Evolutionary conservation across 2,329 filamentous ascomycete genomes (phyloP), one percentile per base, ranked within the genome.

Genomic region (Exophiala mesophila): DNA sequence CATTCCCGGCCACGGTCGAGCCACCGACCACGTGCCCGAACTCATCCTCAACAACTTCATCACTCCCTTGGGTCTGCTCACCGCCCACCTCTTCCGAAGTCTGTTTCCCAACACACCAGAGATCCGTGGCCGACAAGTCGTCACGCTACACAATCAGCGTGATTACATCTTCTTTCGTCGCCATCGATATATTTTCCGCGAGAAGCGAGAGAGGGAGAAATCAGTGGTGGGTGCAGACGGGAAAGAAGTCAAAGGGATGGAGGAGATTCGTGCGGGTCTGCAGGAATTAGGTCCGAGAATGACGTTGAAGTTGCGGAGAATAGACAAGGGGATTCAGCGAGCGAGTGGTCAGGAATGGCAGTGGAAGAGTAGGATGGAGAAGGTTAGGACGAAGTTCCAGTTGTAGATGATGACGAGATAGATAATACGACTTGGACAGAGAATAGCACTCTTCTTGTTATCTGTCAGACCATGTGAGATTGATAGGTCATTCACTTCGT

Each of bases 301-400:
- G 69, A 90, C 85, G 2, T 66, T 97, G 52, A 97, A 97, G 71
- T 68, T 98, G 58, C 79, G 89, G 55, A 80, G 92, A 57, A 82
- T 97, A 31, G 90, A 97, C 62, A 89, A 88, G 66, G 90, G 89
- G 0, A 85, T 98, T 53, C 86, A 72, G 71, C 80, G 64, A 70
- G 83, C 65, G 34, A 82, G 78, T 64, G 87, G 88, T 26, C 78
- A 88, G 55, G 86, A 94, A 60, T 97, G 92, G 90, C 80, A 96
- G 63, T 98, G 92, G 92, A 94, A 94, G 69, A 84, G 85, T 8
- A 81, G 82, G 61, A 94, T 92, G 83, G 92, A 98, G 70, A 96
- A 96, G 72, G 74, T 85, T 60, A 76, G 92, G 58, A 97, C 90
- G 55, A 82, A 87, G 62, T 98, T 97, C 70, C 92, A 94, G 66